phyloP scores from a whole-genome alignment of 169 alveolate genomes.

The Plasmodium vinckei region DNA sequence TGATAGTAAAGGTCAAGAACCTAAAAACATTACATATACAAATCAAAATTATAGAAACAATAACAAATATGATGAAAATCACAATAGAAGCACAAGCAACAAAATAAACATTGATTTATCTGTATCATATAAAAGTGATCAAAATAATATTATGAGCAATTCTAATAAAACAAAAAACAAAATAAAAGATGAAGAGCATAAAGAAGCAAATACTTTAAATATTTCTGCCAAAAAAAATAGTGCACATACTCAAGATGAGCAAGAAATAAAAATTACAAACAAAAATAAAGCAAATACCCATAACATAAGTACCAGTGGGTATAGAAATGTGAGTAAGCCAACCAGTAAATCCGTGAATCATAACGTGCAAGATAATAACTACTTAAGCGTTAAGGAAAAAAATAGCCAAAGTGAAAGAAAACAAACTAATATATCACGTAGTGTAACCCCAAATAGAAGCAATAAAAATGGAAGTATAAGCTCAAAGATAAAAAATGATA shows the following conservation, averaged over 20 bases:
- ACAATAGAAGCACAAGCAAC: not conserved
- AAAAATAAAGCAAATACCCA: slow-evolving; percentile 6
- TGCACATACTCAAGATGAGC: not conserved
- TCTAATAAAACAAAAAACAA: slow-evolving; percentile 6
- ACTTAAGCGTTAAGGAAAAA: not conserved
- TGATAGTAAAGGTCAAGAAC: no score
- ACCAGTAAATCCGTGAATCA: slow-evolving; percentile 1
- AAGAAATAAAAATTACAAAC: not conserved
- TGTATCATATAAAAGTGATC: not conserved
- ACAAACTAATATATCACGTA: not conserved
- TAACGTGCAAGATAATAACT: not conserved
- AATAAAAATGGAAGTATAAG: slow-evolving; percentile 23
- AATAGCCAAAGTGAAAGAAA: no score
- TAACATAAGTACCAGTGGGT: not conserved
- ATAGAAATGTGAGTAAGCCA: not conserved
- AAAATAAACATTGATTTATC: not conserved
- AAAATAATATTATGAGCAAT: not conserved
- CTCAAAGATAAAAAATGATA: slow-evolving; percentile 61
- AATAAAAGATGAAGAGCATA: slow-evolving; percentile 13
- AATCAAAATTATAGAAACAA: not conserved
- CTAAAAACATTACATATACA: not conserved
- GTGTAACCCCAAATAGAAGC: not conserved
- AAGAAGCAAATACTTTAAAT: not conserved
- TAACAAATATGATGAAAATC: slow-evolving; percentile 2
- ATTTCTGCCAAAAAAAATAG: slow-evolving; percentile 10